Evolutionary conservation across 2,329 filamentous ascomycete species (phyloP).

Genomic region (Trichoderma sp.): DNA sequence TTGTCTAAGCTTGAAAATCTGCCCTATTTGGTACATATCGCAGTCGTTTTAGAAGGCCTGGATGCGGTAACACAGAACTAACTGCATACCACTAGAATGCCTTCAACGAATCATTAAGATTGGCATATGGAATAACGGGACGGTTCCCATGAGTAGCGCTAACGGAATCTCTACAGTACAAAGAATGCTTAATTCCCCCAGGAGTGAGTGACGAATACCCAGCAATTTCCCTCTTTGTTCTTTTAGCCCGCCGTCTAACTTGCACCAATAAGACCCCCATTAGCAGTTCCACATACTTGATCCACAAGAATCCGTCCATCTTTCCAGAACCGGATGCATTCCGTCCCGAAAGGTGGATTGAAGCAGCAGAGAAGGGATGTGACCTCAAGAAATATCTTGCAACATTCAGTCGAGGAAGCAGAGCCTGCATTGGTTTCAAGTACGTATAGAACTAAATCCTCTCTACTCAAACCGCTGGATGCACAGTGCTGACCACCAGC

Average conservation of each 20-base stretch:
- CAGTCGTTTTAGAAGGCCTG: neutral
- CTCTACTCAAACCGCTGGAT: neutral
- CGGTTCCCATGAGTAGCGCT: slow-evolving; percentile 30
- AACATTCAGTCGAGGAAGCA: slow-evolving; percentile 24
- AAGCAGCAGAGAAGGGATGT: slow-evolving; percentile 20
- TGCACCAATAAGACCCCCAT: slow-evolving; percentile 23
- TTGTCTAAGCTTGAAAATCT: slow-evolving; percentile 19
- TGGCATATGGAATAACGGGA: slow-evolving; percentile 19
- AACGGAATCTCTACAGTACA: slow-evolving; percentile 29
- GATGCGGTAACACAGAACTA: neutral
- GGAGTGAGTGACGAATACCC: slow-evolving; percentile 25
- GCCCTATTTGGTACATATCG: slow-evolving; percentile 20
- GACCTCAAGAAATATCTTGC: slow-evolving; percentile 21
- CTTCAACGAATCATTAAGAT: slow-evolving; percentile 21
- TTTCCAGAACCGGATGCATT: slow-evolving; percentile 28
- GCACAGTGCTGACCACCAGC: neutral
- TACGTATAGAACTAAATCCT: slow-evolving; percentile 2
- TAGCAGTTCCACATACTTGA: slow-evolving; percentile 24
- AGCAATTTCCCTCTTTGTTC: neutral
- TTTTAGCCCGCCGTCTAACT: neutral
- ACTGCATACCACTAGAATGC: slow-evolving; percentile 12
- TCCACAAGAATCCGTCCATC: slow-evolving; percentile 25
- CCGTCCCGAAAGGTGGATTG: slow-evolving; percentile 29
- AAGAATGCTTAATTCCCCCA: slow-evolving; percentile 33
- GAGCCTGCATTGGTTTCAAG: slow-evolving; percentile 25